phyloP scores from a whole-genome alignment of 78 protist genomes.

The Dictyostelium firmibasis region DNA sequence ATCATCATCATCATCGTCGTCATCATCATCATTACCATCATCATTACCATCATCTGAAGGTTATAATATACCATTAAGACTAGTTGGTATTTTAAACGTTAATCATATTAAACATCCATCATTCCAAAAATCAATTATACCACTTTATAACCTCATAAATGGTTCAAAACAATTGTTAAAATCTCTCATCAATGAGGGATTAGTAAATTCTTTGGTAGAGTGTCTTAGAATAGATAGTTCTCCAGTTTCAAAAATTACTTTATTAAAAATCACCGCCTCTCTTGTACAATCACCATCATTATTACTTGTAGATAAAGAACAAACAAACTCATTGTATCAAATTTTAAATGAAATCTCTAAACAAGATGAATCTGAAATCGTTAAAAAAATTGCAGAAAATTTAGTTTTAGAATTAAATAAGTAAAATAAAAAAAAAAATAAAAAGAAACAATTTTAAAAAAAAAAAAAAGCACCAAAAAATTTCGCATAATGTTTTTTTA shows the following conservation, averaged over 20 bases:
- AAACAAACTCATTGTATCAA: neutral
- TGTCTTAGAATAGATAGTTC: constrained; percentile 49
- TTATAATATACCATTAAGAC: neutral
- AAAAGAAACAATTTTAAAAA: no score
- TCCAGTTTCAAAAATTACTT: constrained; percentile 58
- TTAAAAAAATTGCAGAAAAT: constrained; percentile 53
- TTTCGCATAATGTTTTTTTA: no score
- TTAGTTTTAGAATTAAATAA: neutral
- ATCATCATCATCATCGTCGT: neutral
- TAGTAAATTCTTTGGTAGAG: neutral
- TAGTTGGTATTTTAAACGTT: constrained; percentile 1
- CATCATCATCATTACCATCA: neutral
- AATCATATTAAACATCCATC: constrained; percentile 67
- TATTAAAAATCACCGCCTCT: constrained; percentile 45
- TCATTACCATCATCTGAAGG: neutral
- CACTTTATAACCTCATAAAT: constrained; percentile 25
- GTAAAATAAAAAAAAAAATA: neutral
- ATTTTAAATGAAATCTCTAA: neutral
- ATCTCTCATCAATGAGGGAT: constrained; percentile 40
- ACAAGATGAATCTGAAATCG: constrained; percentile 62
- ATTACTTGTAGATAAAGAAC: neutral
- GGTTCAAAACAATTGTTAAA: constrained; percentile 11
- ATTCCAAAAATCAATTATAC: constrained; percentile 67
- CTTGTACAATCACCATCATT: neutral
- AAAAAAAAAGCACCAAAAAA: no score